A percentile compares a stretch with the other conserved stretches of the same genome.
Conservation (phyloP, 768 basidiomycete genomes). For the Termitomyces sp. region DNA sequence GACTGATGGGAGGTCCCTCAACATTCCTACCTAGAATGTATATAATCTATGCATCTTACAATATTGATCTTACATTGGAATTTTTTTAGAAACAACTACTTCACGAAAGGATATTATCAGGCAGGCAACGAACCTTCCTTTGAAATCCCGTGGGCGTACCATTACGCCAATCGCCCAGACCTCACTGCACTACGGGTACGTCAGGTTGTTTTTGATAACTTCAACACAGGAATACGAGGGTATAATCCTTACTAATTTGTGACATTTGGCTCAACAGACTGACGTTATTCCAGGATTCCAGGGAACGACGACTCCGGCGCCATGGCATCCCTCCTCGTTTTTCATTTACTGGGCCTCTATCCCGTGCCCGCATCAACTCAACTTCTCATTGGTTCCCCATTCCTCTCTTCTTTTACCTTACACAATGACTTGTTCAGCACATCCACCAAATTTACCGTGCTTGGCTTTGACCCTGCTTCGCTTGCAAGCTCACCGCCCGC, state of each 20-base stretch:
- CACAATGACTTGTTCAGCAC: slow-evolving; percentile 35
- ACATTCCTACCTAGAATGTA: slow-evolving; percentile 42
- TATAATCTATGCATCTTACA: slow-evolving; percentile 3
- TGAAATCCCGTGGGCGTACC: slow-evolving; percentile 43
- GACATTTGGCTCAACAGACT: neutral
- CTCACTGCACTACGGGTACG: slow-evolving; percentile 43
- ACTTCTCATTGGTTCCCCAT: slow-evolving; percentile 44
- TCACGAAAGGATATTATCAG: slow-evolving; percentile 33
- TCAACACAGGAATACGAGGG: slow-evolving; percentile 44
- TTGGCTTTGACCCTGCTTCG: slow-evolving; percentile 35
- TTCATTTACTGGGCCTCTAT: slow-evolving; percentile 49
- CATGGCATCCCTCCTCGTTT: slow-evolving; percentile 47
- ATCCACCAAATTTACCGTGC: slow-evolving; percentile 36
- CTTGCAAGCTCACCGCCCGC: slow-evolving; percentile 33
- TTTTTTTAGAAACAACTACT: slow-evolving; percentile 39
- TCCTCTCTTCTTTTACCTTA: slow-evolving; percentile 43
- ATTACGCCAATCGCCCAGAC: slow-evolving; percentile 49
- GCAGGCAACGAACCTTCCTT: slow-evolving; percentile 52
- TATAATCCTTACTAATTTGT: slow-evolving; percentile 18
- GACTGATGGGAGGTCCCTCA: slow-evolving; percentile 42
- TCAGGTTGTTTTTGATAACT: slow-evolving; percentile 39
- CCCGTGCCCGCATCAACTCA: slow-evolving; percentile 45
- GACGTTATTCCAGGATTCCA: slow-evolving; percentile 31
- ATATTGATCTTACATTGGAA: neutral
- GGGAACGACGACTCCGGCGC: slow-evolving; percentile 54